These are phyloP conservation scores for Cystobasidiopsis lactophilus DNA, from an alignment of 768 basidiomycete genomes.

Conservation along the genomic window DNA sequence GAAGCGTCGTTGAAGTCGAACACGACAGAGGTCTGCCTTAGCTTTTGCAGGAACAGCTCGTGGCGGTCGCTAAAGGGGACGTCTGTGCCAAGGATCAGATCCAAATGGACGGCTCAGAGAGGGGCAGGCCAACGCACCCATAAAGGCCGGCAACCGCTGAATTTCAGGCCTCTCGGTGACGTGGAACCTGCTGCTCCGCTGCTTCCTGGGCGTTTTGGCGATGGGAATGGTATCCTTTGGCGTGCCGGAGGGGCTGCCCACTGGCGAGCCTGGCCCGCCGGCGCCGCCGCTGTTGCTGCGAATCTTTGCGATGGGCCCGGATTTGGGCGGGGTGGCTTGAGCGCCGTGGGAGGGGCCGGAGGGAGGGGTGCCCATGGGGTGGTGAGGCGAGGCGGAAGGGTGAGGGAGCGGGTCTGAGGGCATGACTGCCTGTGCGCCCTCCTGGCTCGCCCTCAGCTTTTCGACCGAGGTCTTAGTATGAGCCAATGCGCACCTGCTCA, in stretches of 20 bases:
- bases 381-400: slow-evolving; percentile 23
- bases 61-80: slow-evolving; percentile 69
- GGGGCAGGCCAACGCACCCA: slow-evolving; percentile 33
- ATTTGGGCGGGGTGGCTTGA: slow-evolving; percentile 24
- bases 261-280: background rate
- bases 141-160: slow-evolving; percentile 74
- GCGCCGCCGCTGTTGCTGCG: background rate
- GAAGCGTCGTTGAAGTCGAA: slow-evolving; percentile 99
- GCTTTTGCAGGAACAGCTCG: slow-evolving; percentile 76
- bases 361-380: slow-evolving; percentile 14
- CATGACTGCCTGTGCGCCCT: slow-evolving; percentile 23
- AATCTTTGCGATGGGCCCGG: slow-evolving; percentile 21
- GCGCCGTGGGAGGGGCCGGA: slow-evolving; percentile 15
- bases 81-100: slow-evolving; percentile 34
- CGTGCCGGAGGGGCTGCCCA: slow-evolving; percentile 27
- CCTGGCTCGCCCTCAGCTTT: too few species aligned
- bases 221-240: slow-evolving; percentile 94
- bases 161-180: slow-evolving; percentile 92
- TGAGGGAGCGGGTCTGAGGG: slow-evolving; percentile 27
- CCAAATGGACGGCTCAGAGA: slow-evolving; percentile 4
- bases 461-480: too few species aligned
- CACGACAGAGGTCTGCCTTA: slow-evolving; percentile 84
- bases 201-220: slow-evolving; percentile 90
- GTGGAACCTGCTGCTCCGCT: slow-evolving; percentile 88
- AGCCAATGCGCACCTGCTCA: slow-evolving; percentile 14